Evolutionary conservation across 2,329 filamentous ascomycete genomes (phyloP).

Genomic region (Pseudogymnoascus sp.): DNA sequence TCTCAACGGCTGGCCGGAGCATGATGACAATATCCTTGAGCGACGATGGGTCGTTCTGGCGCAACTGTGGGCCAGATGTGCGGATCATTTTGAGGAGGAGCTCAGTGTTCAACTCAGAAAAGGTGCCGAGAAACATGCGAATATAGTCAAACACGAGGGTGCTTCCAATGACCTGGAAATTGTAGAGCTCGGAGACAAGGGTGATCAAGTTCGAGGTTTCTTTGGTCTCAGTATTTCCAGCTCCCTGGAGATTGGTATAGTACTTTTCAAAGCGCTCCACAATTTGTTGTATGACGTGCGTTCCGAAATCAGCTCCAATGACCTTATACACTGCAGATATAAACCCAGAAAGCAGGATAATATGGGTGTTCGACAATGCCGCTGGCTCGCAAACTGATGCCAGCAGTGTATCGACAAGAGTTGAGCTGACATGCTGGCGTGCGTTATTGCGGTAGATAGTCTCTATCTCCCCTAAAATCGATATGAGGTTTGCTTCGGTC

Average conservation of each 20-base stretch:
- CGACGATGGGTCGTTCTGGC: slow-evolving; percentile 80
- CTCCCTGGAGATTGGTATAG: slow-evolving; percentile 40
- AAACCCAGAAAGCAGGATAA: slow-evolving; percentile 86
- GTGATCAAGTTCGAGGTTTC: slow-evolving; percentile 70
- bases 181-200: slow-evolving; percentile 80
- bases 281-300: slow-evolving; percentile 71
- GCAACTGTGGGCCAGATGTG: slow-evolving; percentile 71
- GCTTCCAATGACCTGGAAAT: slow-evolving; percentile 78
- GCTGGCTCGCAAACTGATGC: slow-evolving; percentile 74
- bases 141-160: slow-evolving; percentile 88
- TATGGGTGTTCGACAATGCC: slow-evolving; percentile 75
- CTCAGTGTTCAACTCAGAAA: slow-evolving; percentile 84
- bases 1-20: slow-evolving; percentile 65
- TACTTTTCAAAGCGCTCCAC: slow-evolving; percentile 67
- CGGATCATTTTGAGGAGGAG: slow-evolving; percentile 78
- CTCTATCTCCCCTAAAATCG: slow-evolving; percentile 76
- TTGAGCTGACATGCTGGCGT: slow-evolving; percentile 80
- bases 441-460: slow-evolving; percentile 76
- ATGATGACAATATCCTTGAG: slow-evolving; percentile 82
- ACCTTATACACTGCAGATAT: slow-evolving; percentile 81
- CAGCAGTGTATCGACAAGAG: slow-evolving; percentile 69
- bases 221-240: slow-evolving; percentile 41
- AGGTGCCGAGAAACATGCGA: slow-evolving; percentile 62
- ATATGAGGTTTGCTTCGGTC: slow-evolving; percentile 81
- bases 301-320: slow-evolving; percentile 82